Conservation (phyloP, 805 yeast genomes). For the Starmera amethionina region DNA sequence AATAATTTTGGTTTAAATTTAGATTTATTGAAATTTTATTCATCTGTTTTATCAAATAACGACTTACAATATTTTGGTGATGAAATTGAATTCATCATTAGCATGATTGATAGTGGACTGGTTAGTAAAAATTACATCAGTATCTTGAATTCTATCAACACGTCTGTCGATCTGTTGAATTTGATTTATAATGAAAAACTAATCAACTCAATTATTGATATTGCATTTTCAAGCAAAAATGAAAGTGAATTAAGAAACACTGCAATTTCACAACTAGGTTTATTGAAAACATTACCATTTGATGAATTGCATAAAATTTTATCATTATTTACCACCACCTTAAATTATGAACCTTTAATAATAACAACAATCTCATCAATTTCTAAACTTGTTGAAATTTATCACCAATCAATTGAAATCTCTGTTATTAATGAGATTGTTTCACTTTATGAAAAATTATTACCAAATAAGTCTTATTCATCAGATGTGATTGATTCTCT, state of each 20-base stretch:
- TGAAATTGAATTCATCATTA: slow-evolving; percentile 18
- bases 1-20: slow-evolving; percentile 18
- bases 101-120: slow-evolving; percentile 21
- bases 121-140: slow-evolving; percentile 26
- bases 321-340: slow-evolving; percentile 20
- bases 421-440: slow-evolving; percentile 7
- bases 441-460: slow-evolving; percentile 5
- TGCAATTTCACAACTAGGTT: slow-evolving; percentile 24
- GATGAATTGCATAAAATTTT: slow-evolving; percentile 20
- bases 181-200: slow-evolving; percentile 13
- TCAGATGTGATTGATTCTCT: slow-evolving; percentile 14
- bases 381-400: slow-evolving; percentile 12
- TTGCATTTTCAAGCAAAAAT: slow-evolving; percentile 23
- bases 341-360: slow-evolving; percentile 26
- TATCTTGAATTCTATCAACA: slow-evolving; percentile 22
- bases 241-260: slow-evolving; percentile 27
- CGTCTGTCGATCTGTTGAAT: slow-evolving; percentile 18
- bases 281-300: slow-evolving; percentile 16
- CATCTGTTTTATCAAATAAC: slow-evolving; percentile 22
- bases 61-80: slow-evolving; percentile 21
- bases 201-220: slow-evolving; percentile 20
- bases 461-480: slow-evolving; percentile 5
- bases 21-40: slow-evolving; percentile 27
- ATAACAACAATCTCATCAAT: slow-evolving; percentile 20
- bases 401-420: slow-evolving; percentile 6